phyloP scores from a whole-genome alignment of 2,329 filamentous ascomycete genomes.

The Pseudopyrenochaeta lycopersici region DNA sequence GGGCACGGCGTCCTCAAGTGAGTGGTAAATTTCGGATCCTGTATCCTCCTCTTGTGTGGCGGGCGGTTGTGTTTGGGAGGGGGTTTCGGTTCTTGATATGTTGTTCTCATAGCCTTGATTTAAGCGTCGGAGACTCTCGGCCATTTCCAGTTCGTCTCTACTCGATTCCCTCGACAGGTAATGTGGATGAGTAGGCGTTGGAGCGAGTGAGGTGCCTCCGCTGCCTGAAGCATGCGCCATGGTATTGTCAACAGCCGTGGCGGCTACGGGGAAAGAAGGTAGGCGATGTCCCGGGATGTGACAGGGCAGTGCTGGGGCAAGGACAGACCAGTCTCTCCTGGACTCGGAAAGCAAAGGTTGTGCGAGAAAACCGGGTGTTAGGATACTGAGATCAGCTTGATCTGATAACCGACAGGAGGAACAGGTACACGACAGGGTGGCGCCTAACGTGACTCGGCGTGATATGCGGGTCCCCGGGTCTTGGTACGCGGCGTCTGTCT shows the following conservation, averaged over 20 bases:
- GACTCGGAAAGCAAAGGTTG: conserved; percentile 1
- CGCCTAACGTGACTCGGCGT: conserved; percentile 37
- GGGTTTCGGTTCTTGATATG: conserved; percentile 24
- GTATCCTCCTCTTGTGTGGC: conserved; percentile 28
- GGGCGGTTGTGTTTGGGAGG: conserved; percentile 27
- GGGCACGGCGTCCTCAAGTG: conserved; percentile 50
- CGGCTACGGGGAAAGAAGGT: conserved; percentile 8
- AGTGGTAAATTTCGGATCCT: conserved; percentile 49
- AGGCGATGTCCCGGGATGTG: conserved; percentile 13
- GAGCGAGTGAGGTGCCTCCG: conserved; percentile 49
- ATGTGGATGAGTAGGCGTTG: conserved; percentile 48
- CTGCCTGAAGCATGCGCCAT: conserved; percentile 42
- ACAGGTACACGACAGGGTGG: conserved; percentile 20
- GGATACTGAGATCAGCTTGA: conserved; percentile 10
- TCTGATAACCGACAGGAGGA: conserved; percentile 24
- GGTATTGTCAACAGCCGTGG: conserved; percentile 18
- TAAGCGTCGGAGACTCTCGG: conserved; percentile 55
- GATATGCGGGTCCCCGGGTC: conserved; percentile 28
- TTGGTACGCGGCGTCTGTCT: conserved; percentile 22
- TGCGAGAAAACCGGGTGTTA: not conserved
- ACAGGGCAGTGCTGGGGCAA: conserved; percentile 29
- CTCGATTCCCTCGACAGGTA: conserved; percentile 55
- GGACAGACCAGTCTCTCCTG: conserved; percentile 5
- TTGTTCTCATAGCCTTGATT: conserved; percentile 54
- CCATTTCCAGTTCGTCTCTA: conserved; percentile 60